These are phyloP conservation scores for Ogataea wickerhamii DNA, from an alignment of 805 yeast genomes.

Conservation along the genomic window DNA sequence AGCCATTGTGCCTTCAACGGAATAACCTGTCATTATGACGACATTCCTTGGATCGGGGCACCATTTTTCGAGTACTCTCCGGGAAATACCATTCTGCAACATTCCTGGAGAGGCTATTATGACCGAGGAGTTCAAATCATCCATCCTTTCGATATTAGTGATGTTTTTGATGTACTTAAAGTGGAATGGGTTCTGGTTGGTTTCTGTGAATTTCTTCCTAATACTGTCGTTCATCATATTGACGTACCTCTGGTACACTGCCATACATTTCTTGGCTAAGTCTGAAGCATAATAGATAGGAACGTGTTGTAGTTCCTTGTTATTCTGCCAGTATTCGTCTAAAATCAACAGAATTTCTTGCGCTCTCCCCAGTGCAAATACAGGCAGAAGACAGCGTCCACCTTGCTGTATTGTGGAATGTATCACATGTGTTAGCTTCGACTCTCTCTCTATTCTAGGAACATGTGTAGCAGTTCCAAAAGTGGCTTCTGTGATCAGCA, in stretches of 20 bases:
- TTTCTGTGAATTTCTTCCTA: conserved; percentile 67
- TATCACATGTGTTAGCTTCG: conserved; percentile 71
- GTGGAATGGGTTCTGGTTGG: conserved; percentile 83
- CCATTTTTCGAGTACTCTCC: conserved; percentile 92
- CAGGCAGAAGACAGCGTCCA: conserved; percentile 89
- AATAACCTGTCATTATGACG: conserved; percentile 89
- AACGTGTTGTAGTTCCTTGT: conserved; percentile 76
- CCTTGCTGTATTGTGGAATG: conserved; percentile 83
- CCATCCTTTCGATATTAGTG: conserved; percentile 75
- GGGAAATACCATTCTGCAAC: conserved; percentile 93
- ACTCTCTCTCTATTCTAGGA: conserved; percentile 82
- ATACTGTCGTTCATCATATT: conserved; percentile 96
- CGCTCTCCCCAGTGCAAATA: conserved; percentile 94
- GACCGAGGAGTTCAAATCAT: conserved; percentile 93
- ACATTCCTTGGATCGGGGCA: conserved; percentile 93
- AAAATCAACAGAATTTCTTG: conserved; percentile 86
- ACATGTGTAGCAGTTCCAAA: conserved; percentile 98
- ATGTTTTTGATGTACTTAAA: conserved; percentile 82
- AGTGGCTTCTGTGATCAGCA: conserved; percentile 90
- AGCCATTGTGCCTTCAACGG: conserved; percentile 98
- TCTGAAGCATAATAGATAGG: conserved; percentile 90
- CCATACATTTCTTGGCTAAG: conserved; percentile 93
- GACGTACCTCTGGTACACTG: conserved; percentile 93
- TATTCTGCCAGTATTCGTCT: conserved; percentile 91
- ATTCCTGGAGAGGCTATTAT: conserved; percentile 97